Base-by-base conservation (phyloP, 495 filamentous ascomycete species). In the Penicillium diatomitis region DNA sequence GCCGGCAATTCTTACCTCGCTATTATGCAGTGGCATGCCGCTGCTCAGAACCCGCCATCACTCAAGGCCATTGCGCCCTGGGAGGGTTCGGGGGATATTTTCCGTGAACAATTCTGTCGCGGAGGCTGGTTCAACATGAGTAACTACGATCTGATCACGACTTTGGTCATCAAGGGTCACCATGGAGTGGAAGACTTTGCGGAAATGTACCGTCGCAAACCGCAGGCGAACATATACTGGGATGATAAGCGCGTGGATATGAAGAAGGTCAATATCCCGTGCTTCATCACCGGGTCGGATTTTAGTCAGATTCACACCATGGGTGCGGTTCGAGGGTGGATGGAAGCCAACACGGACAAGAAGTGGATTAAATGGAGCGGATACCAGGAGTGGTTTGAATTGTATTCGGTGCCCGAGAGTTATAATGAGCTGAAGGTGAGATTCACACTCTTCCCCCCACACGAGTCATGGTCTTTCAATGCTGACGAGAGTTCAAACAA, bases 91-190 rank as follows among this genome's bases (percentile, higher is more conserved):
- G 52, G 52, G 0, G 71, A 75, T 44, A 57, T 70, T 9, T 73
- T 69, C 44, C 55, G 67, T 0, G 69, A 73, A 4, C 49, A 49
- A 6, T 56, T 49, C 41, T 36, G 20, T 29, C 46, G 49, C 8
- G 50, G 81, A 79, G 66, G 83, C 83, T 57, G 75, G 74, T 56
- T 58, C 39, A 31, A 38, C 42, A 37, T 35, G n/a, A 46, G 42
- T 20, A 30, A 48, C 6, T 53, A 48, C n/a, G 48, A 54, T 32
- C 35, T 44, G n/a, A 50, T 53, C n/a, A 12, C 39, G 32, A 40
- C 47, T 6, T 34, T 32, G 27, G 45, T 49, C 4, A 40, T 52
- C 9, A 45, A 30, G 10, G 53, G 53, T 3, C 66, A 61, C 52
- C 58, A 66, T 34, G 67, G 66, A 1, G 53, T 62, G 42, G 53